These are phyloP conservation scores for Gentiana straminea DNA, from an alignment of 257 asterid species.

Conservation along the genomic window DNA sequence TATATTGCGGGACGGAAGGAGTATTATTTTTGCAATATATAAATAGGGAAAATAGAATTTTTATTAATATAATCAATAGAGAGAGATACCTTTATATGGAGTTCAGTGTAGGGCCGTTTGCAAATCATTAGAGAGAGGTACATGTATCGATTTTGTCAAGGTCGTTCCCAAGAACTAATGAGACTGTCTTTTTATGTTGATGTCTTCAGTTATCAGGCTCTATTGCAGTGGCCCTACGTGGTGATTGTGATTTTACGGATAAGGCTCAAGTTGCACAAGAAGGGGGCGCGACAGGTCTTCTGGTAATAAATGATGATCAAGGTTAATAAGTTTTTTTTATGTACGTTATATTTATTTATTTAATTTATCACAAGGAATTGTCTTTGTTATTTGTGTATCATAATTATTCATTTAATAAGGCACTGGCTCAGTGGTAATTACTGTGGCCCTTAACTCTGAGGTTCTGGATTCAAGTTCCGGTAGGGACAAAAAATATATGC, in stretches of 20 bases:
- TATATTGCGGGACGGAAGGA: too few species aligned
- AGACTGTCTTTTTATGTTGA: slow-evolving; percentile 5
- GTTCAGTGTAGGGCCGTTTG: too few species aligned
- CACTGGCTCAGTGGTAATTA: too few species aligned
- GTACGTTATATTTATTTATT: slow-evolving; percentile 11
- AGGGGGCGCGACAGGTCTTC: slow-evolving; percentile 69
- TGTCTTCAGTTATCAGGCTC: slow-evolving; percentile 58
- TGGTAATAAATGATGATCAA: slow-evolving; percentile 69
- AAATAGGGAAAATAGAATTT: too few species aligned
- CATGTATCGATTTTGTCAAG: slow-evolving; percentile 1
- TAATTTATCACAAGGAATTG: neutral
- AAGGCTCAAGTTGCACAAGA: slow-evolving; percentile 82
- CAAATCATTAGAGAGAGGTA: too few species aligned
- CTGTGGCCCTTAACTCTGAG: too few species aligned
- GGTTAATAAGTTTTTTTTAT: slow-evolving; percentile 36
- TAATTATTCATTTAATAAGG: neutral
- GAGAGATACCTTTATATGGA: too few species aligned
- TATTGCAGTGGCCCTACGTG: slow-evolving; percentile 64
- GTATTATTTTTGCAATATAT: too few species aligned
- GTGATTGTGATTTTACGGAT: slow-evolving; percentile 70
- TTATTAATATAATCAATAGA: too few species aligned
- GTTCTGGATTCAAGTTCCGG: too few species aligned
- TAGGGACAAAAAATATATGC: neutral
- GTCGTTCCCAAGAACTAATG: too few species aligned
- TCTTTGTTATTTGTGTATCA: neutral